Evolutionary conservation across 305 asterid species (phyloP).

Genomic region (Solanum hybrid): DNA sequence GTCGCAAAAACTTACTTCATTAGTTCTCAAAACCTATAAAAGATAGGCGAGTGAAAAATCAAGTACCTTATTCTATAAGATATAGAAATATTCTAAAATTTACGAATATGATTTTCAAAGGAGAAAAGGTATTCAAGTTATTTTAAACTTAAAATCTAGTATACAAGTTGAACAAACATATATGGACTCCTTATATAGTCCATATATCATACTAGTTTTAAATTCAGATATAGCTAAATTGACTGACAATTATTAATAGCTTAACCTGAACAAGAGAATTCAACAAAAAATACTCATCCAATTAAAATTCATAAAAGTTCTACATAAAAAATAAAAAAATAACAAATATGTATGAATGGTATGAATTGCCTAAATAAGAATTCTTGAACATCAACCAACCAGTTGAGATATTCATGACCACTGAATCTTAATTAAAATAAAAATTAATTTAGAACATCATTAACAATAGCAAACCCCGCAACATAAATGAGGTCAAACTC

Average conservation of each 20-base stretch:
- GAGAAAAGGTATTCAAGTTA: not conserved
- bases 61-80: too few relatives aligned
- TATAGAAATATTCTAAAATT: too few relatives aligned
- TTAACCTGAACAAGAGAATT: too few relatives aligned
- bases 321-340: too few relatives aligned
- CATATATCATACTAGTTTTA: not conserved
- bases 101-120: not conserved
- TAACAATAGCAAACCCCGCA: not conserved
- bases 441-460: not conserved
- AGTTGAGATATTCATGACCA: not conserved
- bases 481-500: not conserved
- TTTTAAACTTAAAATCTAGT: not conserved
- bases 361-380: not conserved
- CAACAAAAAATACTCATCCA: not conserved
- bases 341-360: not conserved
- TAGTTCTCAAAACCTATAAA: not conserved
- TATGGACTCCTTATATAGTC: not conserved
- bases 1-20: not conserved
- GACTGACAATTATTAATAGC: not conserved
- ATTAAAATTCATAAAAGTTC: not conserved
- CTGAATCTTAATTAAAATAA: not conserved
- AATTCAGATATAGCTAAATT: not conserved
- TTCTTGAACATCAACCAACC: too few relatives aligned
- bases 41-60: too few relatives aligned
- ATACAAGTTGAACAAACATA: not conserved